phyloP scores from a whole-genome alignment of 1,284 basidiomycete genomes.

The Sanguinoderma infundibulare region DNA sequence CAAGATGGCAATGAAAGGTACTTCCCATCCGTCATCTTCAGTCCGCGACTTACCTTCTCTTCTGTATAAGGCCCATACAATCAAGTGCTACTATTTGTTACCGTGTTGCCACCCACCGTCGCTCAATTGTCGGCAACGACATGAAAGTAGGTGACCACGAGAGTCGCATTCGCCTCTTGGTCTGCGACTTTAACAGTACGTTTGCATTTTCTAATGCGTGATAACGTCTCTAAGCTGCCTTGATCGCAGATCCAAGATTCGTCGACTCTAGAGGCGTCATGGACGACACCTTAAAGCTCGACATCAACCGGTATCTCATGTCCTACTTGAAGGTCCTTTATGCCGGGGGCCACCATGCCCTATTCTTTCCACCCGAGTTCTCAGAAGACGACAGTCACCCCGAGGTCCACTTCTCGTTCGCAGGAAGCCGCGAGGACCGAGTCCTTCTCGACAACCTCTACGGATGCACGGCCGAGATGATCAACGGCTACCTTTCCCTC shows the following conservation, averaged over 20 bases:
- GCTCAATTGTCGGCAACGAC: constrained; percentile 24
- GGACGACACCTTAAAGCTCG: background rate
- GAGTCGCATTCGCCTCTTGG: constrained; percentile 29
- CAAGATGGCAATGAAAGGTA: background rate
- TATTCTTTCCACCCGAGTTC: constrained; percentile 38
- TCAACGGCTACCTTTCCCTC: constrained; percentile 37
- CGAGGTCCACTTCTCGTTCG: constrained; percentile 32
- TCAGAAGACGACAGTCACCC: constrained; percentile 27
- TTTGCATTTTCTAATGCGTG: background rate
- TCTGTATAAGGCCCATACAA: too few relatives aligned
- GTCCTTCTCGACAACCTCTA: constrained; percentile 16
- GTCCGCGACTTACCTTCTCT: background rate
- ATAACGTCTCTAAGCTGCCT: background rate
- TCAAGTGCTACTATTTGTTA: constrained; percentile 5
- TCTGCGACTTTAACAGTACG: constrained; percentile 25
- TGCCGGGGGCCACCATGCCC: constrained; percentile 34
- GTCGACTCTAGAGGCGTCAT: constrained; percentile 6
- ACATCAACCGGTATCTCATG: constrained; percentile 22
- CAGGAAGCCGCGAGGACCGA: background rate
- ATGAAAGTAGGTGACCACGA: constrained; percentile 28
- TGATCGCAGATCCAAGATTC: background rate
- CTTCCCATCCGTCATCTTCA: background rate
- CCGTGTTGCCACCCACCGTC: constrained; percentile 25
- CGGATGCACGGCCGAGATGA: constrained; percentile 31
- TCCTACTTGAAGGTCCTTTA: constrained; percentile 31